phyloP scores from a whole-genome alignment of 116 monocot species.

The Thalassia testudinum region DNA sequence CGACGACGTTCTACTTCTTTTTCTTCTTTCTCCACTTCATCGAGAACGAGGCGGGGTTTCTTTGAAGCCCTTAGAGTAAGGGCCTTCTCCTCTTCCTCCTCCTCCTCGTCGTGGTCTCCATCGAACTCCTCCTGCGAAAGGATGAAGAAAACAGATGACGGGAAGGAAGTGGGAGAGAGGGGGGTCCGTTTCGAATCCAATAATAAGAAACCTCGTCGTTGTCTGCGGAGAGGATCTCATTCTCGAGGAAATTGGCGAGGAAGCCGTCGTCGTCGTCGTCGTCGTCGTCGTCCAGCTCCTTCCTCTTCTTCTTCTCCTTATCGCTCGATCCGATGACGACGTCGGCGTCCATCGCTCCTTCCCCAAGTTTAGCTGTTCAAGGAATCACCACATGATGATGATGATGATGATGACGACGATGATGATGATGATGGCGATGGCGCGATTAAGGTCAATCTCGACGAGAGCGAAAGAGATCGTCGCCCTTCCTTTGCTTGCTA shows the following conservation, averaged over 20 bases:
- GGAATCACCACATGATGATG: too few species aligned
- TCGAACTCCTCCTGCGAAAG: constrained; percentile 28
- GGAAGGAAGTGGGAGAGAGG: neutral
- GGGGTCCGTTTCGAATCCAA: neutral
- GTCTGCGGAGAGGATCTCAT: constrained; percentile 57
- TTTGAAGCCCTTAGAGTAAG: neutral
- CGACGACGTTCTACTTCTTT: neutral
- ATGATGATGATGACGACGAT: too few species aligned
- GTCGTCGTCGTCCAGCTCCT: neutral
- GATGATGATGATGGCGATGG: too few species aligned
- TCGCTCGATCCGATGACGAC: too few species aligned
- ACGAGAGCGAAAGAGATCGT: too few species aligned
- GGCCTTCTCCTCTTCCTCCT: neutral
- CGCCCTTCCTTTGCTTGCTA: too few species aligned
- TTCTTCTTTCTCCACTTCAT: neutral
- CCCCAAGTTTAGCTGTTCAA: too few species aligned
- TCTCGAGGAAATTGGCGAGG: constrained; percentile 64
- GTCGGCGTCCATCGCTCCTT: too few species aligned
- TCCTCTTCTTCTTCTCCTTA: neutral
- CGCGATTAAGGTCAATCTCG: too few species aligned
- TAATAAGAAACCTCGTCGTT: constrained; percentile 4
- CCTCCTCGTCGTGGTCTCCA: constrained; percentile 15
- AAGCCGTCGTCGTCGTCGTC: constrained; percentile 33
- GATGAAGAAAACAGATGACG: neutral
- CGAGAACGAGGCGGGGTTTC: neutral